Evolutionary conservation across 163 green algal genomes (phyloP).

Genomic region (Chlamydomonas reinhardtii): DNA sequence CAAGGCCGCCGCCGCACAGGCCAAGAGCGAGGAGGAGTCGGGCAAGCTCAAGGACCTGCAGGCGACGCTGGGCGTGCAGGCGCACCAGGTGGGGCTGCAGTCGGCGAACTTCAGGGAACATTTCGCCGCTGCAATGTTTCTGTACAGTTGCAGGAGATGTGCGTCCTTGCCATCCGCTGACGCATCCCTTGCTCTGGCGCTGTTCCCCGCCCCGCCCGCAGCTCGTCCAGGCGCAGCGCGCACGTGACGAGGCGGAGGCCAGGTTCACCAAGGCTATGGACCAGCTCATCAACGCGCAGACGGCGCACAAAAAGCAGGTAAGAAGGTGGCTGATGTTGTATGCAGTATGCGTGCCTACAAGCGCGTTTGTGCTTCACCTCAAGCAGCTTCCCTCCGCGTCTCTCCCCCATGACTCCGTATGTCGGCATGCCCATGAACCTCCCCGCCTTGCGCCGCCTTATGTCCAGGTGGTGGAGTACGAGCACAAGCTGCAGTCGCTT

Average conservation of each 20-base stretch:
- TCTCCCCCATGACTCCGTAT: too few species aligned
- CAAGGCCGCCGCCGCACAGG: background rate
- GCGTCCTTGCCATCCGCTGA: background rate
- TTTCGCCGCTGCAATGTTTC: too few species aligned
- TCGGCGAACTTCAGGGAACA: too few species aligned
- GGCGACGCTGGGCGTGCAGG: slow-evolving; percentile 25
- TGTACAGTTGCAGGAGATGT: too few species aligned
- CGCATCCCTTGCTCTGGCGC: background rate
- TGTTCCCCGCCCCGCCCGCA: background rate
- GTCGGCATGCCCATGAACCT: too few species aligned
- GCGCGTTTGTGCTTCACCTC: too few species aligned
- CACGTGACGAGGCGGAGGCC: slow-evolving; percentile 16
- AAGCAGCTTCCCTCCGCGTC: too few species aligned
- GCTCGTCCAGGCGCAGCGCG: slow-evolving; percentile 6
- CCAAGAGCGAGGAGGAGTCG: slow-evolving; percentile 23
- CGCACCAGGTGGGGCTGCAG: slow-evolving; percentile 28
- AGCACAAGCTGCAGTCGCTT: slow-evolving; percentile 18
- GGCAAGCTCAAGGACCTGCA: slow-evolving; percentile 8
- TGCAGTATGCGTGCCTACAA: too few species aligned
- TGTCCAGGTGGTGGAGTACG: slow-evolving; percentile 30
- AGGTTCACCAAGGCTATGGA: slow-evolving; percentile 48
- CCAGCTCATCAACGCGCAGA: slow-evolving; percentile 41
- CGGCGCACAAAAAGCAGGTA: slow-evolving; percentile 46
- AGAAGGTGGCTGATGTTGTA: too few species aligned
- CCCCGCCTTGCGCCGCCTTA: too few species aligned